Evolutionary conservation across 441 rosid genomes (phyloP), one percentile per base, ranked within the genome.

Genomic region (Adansonia rubrostipa): DNA sequence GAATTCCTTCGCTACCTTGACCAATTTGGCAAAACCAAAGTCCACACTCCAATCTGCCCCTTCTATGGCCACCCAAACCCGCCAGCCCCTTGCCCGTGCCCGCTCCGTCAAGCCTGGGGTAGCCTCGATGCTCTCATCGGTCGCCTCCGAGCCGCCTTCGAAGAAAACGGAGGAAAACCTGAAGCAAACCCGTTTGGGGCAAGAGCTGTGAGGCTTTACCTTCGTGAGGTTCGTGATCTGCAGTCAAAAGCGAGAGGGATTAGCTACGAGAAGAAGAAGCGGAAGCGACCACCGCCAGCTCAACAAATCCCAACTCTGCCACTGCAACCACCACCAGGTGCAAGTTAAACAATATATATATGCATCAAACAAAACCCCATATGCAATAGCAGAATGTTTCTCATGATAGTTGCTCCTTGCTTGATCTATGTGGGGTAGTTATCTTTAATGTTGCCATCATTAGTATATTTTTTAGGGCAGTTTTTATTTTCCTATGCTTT

Each of bases 231-330:
- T 28, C 67, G 67, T 28, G 67, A 62, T 62, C 1, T 62, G 44
- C 67, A 62, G 44, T 62, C 67, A 62, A 62, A 62, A 62, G 67
- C 67, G 2, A 85, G 91, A 83, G 92, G 92, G 53, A 78, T 89
- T 64, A 89, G 92, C 86, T 89, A 89, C 42, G 91, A 89, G 87
- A 89, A 89, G 80, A 89, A 89, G 89, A 89, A 89, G 85, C 83
- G 91, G 19, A 89, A 88, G 81, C 87, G 89, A 53, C 88, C 87
- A 7, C 80, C 82, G 7, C 67, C n/a, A 5, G 80, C 74, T 56
- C 85, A 81, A 61, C 84, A 82, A 74, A 70, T 75, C 74, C 85
- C 82, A 28, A 20, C 80, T 17, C 75, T 72, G 57, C 87, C 85
- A n/a, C 73, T 77, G 33, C 87, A 83, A 3, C 66, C 86, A 6